Conservation (phyloP, 129 eudicot genomes). For the Scalesia atractyloides region DNA sequence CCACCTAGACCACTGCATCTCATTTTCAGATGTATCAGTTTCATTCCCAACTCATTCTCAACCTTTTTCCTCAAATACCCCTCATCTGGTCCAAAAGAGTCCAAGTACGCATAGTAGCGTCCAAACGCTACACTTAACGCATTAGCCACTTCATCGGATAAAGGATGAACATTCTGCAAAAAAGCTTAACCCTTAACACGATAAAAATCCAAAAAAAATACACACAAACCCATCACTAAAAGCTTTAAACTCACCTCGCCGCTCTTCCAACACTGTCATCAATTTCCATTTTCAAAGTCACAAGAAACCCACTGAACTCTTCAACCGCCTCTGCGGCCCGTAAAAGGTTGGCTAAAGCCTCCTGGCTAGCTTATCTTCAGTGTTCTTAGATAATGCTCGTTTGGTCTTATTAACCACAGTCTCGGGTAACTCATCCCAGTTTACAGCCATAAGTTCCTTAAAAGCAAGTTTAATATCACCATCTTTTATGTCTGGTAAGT, state of each 20-base stretch:
- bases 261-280: slow-evolving; percentile 80
- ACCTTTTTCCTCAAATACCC: slow-evolving; percentile 79
- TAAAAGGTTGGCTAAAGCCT: slow-evolving; percentile 68
- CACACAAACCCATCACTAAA: not conserved
- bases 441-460: slow-evolving; percentile 82
- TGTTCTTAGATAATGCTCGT: slow-evolving; percentile 65
- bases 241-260: slow-evolving; percentile 65
- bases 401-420: slow-evolving; percentile 57
- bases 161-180: slow-evolving; percentile 78
- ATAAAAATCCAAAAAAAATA: not conserved
- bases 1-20: slow-evolving; percentile 86
- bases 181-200: slow-evolving; percentile 10
- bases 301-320: slow-evolving; percentile 78
- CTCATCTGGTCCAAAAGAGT: slow-evolving; percentile 89
- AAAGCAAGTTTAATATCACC: slow-evolving; percentile 58
- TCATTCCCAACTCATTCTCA: slow-evolving; percentile 78
- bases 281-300: slow-evolving; percentile 75
- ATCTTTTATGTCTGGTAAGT: slow-evolving; percentile 68
- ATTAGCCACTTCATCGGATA: slow-evolving; percentile 51
- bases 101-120: slow-evolving; percentile 73
- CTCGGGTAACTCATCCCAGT: slow-evolving; percentile 81
- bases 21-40: slow-evolving; percentile 87
- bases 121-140: slow-evolving; percentile 62
- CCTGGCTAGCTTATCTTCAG: slow-evolving; percentile 79
- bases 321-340: slow-evolving; percentile 95